Base-by-base conservation (phyloP, 768 basidiomycete genomes). In the Leccinum disarticulatum region DNA sequence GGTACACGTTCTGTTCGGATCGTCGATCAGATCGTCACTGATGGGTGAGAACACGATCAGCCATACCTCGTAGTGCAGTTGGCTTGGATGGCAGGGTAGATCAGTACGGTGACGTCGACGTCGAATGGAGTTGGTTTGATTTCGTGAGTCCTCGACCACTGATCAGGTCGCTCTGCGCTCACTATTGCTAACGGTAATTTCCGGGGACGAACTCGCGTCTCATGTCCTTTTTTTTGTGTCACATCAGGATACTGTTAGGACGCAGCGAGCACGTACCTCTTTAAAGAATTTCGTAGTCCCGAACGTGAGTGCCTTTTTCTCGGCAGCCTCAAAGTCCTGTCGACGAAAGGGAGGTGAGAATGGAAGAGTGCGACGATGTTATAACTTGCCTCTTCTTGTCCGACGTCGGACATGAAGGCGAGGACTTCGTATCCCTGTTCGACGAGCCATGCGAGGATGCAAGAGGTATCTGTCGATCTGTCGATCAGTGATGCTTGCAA, bases 391-490 rank as follows among this genome's bases (percentile, higher is more conserved):
- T 94, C 92, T 75, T 94, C 92, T 68, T 94, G 92, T 13, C 92
- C 93, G 57, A 96, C 90, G 77, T 95, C 92, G 13, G 93, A 93
- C 91, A 96, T 95, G 84, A 95, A 98, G 25, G 95, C 93, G 66
- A 90, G 86, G 64, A 98, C 96, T 71, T 98, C 92, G 77, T 98
- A 99, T 59, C 93, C 95, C 74, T 98, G 83, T 74, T 99, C 97
- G 76, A 98, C 94, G 77, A 99, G 81, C 96, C 96, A 99, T 55
- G 93, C 93, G 68, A 98, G 88, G 79, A 99, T 99, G 78, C 96
- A 98, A 38, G 96, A 98, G 22, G 97, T 99, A 77, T 99, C 97
- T 70, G 31, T n/a, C 41, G 61, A 55, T 55, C 54, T 28, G 28
- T 31, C 52, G 62, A 61, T 70, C 56, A 61, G 54, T 6, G n/a